Evolutionary conservation across 768 basidiomycete genomes (phyloP), one percentile per base, ranked within the genome.

Genomic region (Grammothele lineata): DNA sequence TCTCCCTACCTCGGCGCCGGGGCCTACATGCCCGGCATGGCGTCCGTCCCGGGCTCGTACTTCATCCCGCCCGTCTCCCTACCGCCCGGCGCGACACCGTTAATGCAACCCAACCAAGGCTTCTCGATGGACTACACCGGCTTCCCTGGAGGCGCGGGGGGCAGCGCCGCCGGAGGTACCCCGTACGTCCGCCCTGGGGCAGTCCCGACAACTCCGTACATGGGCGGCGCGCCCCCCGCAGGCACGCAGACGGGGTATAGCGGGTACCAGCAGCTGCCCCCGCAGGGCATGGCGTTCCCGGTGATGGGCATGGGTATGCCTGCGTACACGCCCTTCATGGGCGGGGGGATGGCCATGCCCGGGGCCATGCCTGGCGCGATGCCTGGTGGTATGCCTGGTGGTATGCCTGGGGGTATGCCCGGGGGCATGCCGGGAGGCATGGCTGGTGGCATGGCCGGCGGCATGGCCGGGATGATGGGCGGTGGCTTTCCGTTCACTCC

Each of bases 31-130:
- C 11, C 48, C 11, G n/a, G n/a, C n/a, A n/a, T n/a, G n/a, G n/a
- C n/a, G n/a, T n/a, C n/a, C n/a, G n/a, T n/a, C n/a, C 66, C 65
- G 11, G 56, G 60, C 5, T 67, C 67, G 27, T 68, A 67, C 54
- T 62, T 56, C 47, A 56, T 62, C 48, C 66, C 66, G 3, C 62
- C 61, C 0, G 50, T 62, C 9, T 55, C 55, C 5, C 54, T 68
- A 0, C 66, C 65, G 1, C 48, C 50, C 15, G 45, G 41, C 9
- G 40, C 42, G 18, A 53, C 51, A 3, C 51, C 51, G 15, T n/a
- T 46, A 17, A 18, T 48, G n/a, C 43, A 40, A 10, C 40, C 57
- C 0, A 33, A 33, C 8, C 54, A 51, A 25, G 65, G 63, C 3
- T 53, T 66, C 35, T 61, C 65, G 1, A 37, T 58, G 1, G 66